These are phyloP conservation scores for Daldinia childiae DNA, from an alignment of 495 filamentous ascomycete species.

Conservation along the genomic window DNA sequence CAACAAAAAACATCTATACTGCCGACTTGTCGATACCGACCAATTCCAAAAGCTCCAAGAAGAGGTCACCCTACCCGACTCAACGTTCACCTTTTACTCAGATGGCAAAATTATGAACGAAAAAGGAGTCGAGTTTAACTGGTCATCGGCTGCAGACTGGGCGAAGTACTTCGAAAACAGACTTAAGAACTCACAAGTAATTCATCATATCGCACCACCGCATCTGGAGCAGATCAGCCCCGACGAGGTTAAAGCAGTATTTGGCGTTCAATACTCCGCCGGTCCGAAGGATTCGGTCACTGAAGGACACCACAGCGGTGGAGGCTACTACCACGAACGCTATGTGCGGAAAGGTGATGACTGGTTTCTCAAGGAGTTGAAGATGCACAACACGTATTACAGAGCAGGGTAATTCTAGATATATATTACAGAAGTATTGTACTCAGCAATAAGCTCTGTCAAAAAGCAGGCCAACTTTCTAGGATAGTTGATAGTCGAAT, in stretches of 20 bases:
- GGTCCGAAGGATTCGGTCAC: neutral
- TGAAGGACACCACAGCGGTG: conserved; percentile 1
- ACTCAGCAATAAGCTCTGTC: neutral
- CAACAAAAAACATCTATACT: conserved; percentile 15
- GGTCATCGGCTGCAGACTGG: neutral
- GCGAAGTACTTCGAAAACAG: conserved; percentile 3
- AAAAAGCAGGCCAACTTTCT: neutral
- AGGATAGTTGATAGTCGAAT: too few species aligned
- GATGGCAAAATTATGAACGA: neutral
- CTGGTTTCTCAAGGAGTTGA: conserved; percentile 15
- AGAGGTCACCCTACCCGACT: conserved; percentile 7
- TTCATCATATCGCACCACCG: conserved; percentile 8
- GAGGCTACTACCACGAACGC: conserved; percentile 20
- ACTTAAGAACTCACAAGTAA: neutral
- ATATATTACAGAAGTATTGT: neutral
- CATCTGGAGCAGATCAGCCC: conserved; percentile 9
- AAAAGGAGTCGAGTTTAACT: neutral
- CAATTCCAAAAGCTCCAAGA: conserved; percentile 6
- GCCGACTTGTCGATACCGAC: conserved; percentile 14
- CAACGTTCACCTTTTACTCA: neutral
- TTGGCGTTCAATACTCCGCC: neutral
- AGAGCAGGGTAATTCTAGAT: neutral
- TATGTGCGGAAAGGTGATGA: conserved; percentile 11
- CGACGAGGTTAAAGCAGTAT: conserved; percentile 19
- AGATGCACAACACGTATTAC: neutral